These are phyloP conservation scores for Boletus barrowsii DNA, from an alignment of 768 basidiomycete genomes.

Conservation along the genomic window DNA sequence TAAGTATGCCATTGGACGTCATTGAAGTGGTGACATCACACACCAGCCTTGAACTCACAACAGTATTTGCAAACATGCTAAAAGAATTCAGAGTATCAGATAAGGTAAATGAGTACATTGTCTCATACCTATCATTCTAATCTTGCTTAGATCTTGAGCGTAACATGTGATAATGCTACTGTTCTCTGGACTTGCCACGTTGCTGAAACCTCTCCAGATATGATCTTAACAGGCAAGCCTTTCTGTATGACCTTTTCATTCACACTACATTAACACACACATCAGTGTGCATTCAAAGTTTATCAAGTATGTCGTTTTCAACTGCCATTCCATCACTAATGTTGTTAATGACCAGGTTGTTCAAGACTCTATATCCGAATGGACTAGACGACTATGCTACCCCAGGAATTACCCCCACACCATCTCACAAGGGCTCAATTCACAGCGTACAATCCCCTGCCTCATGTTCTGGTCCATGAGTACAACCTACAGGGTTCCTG, in stretches of 20 bases:
- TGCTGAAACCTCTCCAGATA: slow-evolving; percentile 32
- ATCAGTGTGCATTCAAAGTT: slow-evolving; percentile 68
- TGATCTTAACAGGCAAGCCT: slow-evolving; percentile 51
- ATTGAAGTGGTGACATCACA: no score
- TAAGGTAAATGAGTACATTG: no score
- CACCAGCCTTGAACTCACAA: no score
- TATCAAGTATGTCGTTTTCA: slow-evolving; percentile 44
- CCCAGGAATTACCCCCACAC: slow-evolving; percentile 32
- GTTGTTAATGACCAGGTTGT: slow-evolving; percentile 43
- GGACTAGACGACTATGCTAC: slow-evolving; percentile 49
- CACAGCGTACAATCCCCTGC: slow-evolving; percentile 13
- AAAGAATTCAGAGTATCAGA: no score
- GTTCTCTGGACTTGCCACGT: not conserved
- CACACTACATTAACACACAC: slow-evolving; percentile 6
- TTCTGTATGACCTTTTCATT: not conserved
- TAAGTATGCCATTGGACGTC: no score
- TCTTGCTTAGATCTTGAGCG: no score
- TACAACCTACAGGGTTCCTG: slow-evolving; percentile 34
- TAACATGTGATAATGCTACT: no score
- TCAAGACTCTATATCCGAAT: slow-evolving; percentile 63
- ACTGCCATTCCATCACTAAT: not conserved
- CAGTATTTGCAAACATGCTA: no score
- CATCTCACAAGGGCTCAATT: slow-evolving; percentile 36
- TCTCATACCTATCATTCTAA: no score
- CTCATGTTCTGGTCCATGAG: slow-evolving; percentile 14